Evolutionary conservation across 129 eudicot species (phyloP).

Genomic region (Helianthus tuberosus): DNA sequence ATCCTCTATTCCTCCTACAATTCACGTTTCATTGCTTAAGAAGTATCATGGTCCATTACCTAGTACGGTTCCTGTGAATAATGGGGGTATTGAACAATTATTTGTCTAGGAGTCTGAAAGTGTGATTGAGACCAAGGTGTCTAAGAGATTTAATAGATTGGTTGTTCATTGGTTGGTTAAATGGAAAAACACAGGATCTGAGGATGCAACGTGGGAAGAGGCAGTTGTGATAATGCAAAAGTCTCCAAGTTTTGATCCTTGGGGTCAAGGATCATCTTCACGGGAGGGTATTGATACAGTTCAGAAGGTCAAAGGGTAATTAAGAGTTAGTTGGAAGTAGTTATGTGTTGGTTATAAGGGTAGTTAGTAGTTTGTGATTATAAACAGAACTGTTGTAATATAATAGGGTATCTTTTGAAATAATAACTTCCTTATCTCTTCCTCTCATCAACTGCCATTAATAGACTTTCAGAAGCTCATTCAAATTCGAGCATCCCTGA

Average conservation of each 20-base stretch:
- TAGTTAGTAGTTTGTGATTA: too few species aligned
- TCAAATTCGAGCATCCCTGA: too few species aligned
- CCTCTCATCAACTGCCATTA: too few species aligned
- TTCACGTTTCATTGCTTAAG: conserved; percentile 4
- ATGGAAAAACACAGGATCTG: neutral
- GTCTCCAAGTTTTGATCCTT: conserved; percentile 28
- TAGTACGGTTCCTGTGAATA: too few species aligned
- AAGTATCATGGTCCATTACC: neutral
- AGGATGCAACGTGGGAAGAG: neutral
- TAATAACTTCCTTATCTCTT: too few species aligned
- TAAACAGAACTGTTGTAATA: too few species aligned
- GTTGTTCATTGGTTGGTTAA: neutral
- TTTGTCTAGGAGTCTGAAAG: neutral
- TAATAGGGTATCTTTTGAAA: too few species aligned
- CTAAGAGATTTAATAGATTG: neutral
- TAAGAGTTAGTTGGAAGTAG: too few species aligned
- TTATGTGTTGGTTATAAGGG: too few species aligned
- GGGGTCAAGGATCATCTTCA: conserved; percentile 34
- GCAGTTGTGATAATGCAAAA: neutral
- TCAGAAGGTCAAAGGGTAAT: too few species aligned
- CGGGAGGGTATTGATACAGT: conserved; percentile 1
- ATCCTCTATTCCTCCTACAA: neutral
- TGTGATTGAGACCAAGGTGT: neutral
- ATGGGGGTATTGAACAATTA: too few species aligned
- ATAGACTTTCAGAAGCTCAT: too few species aligned